phyloP scores from a whole-genome alignment of 2,329 filamentous ascomycete species.

The Teratosphaeria nubilosa region DNA sequence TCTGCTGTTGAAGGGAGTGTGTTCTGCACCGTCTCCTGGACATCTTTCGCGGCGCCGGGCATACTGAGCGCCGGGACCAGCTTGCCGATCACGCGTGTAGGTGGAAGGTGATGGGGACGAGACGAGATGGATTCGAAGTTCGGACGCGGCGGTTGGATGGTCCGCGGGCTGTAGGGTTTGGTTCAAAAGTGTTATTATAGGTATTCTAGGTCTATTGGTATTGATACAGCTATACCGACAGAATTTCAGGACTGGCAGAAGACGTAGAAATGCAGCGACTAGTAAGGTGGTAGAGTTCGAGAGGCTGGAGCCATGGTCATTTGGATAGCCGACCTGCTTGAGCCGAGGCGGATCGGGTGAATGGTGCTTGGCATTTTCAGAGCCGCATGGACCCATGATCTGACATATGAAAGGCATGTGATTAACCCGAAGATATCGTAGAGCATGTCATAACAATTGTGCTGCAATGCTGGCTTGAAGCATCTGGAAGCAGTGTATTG shows the following conservation, averaged over 20 bases:
- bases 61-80: background rate
- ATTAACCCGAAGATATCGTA: background rate
- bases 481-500: too few relatives aligned
- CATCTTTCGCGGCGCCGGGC: constrained; percentile 8
- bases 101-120: background rate
- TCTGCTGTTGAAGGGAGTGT: constrained; percentile 26
- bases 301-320: background rate
- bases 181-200: background rate
- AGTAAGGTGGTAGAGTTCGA: background rate
- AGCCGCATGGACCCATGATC: background rate
- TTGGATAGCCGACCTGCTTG: background rate
- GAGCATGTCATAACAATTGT: too few relatives aligned
- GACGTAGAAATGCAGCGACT: background rate
- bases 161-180: background rate
- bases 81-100: background rate
- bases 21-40: background rate
- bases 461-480: too few relatives aligned
- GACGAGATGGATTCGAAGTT: background rate
- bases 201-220: background rate
- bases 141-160: background rate
- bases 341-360: background rate
- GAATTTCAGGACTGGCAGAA: background rate
- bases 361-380: background rate
- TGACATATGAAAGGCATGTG: background rate
- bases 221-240: background rate